Percentiles rank a stretch among this genome's conserved stretches.
These are phyloP conservation scores for Pyrenochaeta sp. DNA, from an alignment of 2,329 filamentous ascomycete genomes.

Conservation along the genomic window DNA sequence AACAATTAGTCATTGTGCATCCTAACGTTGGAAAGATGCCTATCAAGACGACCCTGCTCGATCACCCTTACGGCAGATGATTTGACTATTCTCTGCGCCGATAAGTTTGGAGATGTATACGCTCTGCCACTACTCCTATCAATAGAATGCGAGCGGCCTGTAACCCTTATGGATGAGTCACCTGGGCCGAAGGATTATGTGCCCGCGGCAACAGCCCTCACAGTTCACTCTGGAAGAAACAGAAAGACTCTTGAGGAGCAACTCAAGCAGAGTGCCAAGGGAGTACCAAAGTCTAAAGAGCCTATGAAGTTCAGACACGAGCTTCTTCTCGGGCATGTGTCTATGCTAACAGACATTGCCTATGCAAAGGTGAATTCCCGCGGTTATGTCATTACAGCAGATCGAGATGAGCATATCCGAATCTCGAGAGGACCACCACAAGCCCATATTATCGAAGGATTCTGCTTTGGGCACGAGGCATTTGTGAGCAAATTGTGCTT, in stretches of 20 bases:
- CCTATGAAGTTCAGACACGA: constrained; percentile 73
- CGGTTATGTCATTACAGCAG: constrained; percentile 71
- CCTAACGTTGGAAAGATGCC: constrained; percentile 63
- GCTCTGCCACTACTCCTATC: constrained; percentile 74
- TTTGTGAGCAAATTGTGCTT: constrained; percentile 83
- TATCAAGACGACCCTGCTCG: constrained; percentile 89
- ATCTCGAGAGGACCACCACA: constrained; percentile 84
- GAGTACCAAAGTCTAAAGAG: constrained; percentile 57
- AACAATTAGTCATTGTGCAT: background rate
- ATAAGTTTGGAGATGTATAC: constrained; percentile 98
- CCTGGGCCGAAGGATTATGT: constrained; percentile 51
- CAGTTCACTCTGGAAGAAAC: constrained; percentile 70
- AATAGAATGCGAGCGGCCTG: constrained; percentile 43
- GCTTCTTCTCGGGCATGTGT: constrained; percentile 90
- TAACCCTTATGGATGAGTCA: constrained; percentile 23
- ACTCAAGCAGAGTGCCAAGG: constrained; percentile 54
- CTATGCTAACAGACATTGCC: constrained; percentile 83
- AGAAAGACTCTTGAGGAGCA: constrained; percentile 66
- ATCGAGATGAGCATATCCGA: constrained; percentile 85
- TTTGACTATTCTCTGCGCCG: constrained; percentile 78
- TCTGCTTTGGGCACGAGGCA: constrained; percentile 85
- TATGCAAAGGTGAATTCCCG: constrained; percentile 61
- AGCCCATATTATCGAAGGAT: constrained; percentile 85
- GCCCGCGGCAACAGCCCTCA: constrained; percentile 65
- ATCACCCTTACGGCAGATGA: constrained; percentile 75